Percentiles rank a stretch among this genome's conserved stretches.
Evolutionary conservation across 371 early-diverging fungal genomes (phyloP).

Genomic region (Mucor velutinosus): DNA sequence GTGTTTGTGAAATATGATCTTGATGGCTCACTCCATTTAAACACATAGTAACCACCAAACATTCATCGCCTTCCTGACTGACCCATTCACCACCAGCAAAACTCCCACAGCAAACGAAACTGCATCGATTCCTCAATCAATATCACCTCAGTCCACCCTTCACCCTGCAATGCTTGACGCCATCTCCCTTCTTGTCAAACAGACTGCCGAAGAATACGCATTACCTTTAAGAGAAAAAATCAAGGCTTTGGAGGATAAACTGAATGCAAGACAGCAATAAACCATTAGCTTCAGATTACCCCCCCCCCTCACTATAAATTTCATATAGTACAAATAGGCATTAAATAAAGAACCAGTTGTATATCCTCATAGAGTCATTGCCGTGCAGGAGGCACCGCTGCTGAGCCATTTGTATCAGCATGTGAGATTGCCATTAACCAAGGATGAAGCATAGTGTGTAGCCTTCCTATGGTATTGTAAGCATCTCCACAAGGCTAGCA

Average conservation of each 20-base stretch:
- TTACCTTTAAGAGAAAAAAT: conserved; percentile 14
- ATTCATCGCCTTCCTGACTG: conserved; percentile 24
- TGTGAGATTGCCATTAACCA: too few species aligned
- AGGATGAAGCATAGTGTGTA: too few species aligned
- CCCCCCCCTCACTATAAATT: neutral
- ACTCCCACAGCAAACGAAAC: neutral
- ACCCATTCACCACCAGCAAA: conserved; percentile 22
- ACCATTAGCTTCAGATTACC: neutral
- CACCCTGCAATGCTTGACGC: conserved; percentile 23
- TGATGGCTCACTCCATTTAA: neutral
- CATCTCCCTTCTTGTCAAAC: conserved; percentile 14
- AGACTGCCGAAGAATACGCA: conserved; percentile 15
- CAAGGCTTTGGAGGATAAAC: conserved; percentile 20
- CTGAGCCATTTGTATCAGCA: too few species aligned
- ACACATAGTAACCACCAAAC: conserved; percentile 28
- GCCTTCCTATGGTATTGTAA: too few species aligned
- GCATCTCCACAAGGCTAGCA: too few species aligned
- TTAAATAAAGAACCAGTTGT: neutral
- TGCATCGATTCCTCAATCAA: neutral
- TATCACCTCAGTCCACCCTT: neutral
- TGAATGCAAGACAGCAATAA: conserved; percentile 2
- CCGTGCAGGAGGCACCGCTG: too few species aligned
- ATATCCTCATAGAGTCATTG: neutral
- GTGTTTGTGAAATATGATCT: neutral
- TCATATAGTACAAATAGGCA: conserved; percentile 1